phyloP scores from a whole-genome alignment of 1,139 yeast genomes.

The Meyerozyma athensensis region DNA sequence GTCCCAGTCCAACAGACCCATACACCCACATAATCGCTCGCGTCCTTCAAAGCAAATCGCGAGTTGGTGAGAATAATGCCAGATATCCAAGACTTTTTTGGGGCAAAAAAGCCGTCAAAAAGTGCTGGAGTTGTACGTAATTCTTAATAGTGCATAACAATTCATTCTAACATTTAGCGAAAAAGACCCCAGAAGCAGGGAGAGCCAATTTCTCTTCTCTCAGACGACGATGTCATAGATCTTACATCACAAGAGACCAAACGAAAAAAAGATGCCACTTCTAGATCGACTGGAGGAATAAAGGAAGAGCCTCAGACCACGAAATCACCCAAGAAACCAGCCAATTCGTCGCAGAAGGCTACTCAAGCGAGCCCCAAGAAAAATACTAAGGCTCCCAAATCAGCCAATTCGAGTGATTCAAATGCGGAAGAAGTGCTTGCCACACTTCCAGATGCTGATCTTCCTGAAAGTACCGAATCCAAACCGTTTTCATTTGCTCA shows the following conservation, averaged over 20 bases:
- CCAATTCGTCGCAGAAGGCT: neutral
- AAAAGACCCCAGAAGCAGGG: neutral
- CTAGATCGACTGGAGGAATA: too few species aligned
- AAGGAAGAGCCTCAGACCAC: too few species aligned
- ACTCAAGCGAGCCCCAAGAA: too few species aligned
- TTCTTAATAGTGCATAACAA: neutral
- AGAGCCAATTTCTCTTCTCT: neutral
- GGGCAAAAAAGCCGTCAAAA: neutral
- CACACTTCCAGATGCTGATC: constrained; percentile 62
- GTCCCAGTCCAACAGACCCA: neutral
- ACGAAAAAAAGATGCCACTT: too few species aligned
- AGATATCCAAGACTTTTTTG: constrained; percentile 3
- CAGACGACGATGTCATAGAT: constrained; percentile 2
- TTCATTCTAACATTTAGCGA: neutral
- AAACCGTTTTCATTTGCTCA: constrained; percentile 53
- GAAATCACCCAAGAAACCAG: neutral
- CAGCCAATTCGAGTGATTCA: constrained; percentile 11
- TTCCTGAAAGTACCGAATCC: constrained; percentile 52
- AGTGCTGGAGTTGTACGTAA: neutral
- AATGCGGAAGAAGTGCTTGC: constrained; percentile 54
- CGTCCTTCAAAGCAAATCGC: neutral
- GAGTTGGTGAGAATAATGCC: neutral
- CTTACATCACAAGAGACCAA: neutral
- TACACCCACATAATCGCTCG: neutral
- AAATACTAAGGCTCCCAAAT: neutral